These are phyloP conservation scores for Chlamydomonas schloesseri DNA, from an alignment of 139 green algal genomes.

Conservation along the genomic window DNA sequence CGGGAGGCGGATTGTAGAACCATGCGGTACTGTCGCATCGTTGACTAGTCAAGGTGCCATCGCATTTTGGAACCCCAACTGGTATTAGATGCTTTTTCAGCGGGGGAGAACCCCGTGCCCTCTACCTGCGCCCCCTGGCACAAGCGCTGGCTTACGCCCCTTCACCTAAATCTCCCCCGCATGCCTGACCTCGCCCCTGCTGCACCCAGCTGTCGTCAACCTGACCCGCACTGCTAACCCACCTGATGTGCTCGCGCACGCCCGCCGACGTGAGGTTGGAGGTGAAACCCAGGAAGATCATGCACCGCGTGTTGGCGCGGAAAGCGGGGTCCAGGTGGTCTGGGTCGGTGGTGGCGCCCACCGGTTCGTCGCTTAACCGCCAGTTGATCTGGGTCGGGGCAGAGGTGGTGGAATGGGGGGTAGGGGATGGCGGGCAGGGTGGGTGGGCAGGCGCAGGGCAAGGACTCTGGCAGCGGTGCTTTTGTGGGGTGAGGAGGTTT, in stretches of 20 bases:
- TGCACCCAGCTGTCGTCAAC: no score
- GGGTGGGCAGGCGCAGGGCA: no score
- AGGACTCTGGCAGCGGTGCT: neutral
- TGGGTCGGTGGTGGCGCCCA: slow-evolving; percentile 56
- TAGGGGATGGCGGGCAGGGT: neutral
- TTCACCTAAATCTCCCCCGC: no score
- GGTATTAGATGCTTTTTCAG: slow-evolving; percentile 13
- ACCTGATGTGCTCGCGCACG: slow-evolving; percentile 89
- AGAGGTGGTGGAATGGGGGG: neutral
- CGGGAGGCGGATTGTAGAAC: slow-evolving; percentile 16
- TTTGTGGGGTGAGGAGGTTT: no score
- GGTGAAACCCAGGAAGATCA: slow-evolving; percentile 98
- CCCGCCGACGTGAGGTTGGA: slow-evolving; percentile 95
- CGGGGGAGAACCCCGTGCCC: no score
- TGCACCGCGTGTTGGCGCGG: slow-evolving; percentile 58
- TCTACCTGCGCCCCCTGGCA: no score
- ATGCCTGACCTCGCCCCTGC: no score
- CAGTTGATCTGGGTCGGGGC: slow-evolving; percentile 78
- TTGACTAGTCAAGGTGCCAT: slow-evolving; percentile 24
- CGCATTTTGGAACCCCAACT: neutral
- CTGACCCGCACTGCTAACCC: no score
- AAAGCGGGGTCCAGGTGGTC: slow-evolving; percentile 61
- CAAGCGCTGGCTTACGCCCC: no score
- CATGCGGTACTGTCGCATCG: slow-evolving; percentile 9
- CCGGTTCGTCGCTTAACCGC: slow-evolving; percentile 87